Conservation (phyloP, 2,329 filamentous ascomycete genomes). For the Diaporthe helianthi region DNA sequence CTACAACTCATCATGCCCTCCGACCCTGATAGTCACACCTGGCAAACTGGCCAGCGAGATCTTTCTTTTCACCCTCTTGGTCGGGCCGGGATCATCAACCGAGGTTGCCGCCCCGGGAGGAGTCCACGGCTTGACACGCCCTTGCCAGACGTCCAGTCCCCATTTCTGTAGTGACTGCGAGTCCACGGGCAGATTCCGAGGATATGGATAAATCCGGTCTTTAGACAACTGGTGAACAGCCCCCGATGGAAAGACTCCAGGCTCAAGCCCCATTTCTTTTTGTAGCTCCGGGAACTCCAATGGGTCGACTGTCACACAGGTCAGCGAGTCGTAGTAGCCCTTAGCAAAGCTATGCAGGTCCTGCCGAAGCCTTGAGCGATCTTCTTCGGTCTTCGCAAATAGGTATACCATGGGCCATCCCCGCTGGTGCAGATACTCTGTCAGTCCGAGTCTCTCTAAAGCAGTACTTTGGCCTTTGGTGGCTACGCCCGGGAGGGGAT, state of each 20-base stretch:
- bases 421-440: conserved; percentile 37
- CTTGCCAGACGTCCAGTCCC: conserved; percentile 49
- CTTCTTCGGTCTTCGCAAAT: conserved; percentile 42
- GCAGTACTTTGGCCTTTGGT: not conserved
- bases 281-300: conserved; percentile 46
- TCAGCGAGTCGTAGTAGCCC: conserved; percentile 45
- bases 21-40: conserved; percentile 38
- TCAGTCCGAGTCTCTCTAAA: not conserved
- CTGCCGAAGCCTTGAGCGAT: conserved; percentile 42
- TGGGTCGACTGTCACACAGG: conserved; percentile 46
- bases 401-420: conserved; percentile 49
- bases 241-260: conserved; percentile 41
- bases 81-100: conserved; percentile 38
- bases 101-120: conserved; percentile 40
- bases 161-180: conserved; percentile 44
- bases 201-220: conserved; percentile 46
- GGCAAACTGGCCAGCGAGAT: conserved; percentile 35
- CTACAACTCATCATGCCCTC: conserved; percentile 36
- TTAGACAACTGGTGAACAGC: conserved; percentile 47
- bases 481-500: not conserved
- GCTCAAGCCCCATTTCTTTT: conserved; percentile 43
- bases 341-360: conserved; percentile 43
- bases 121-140: conserved; percentile 45
- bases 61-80: conserved; percentile 38
- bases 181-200: conserved; percentile 40